Evolutionary conservation across 768 basidiomycete species (phyloP), one percentile per base, ranked within the genome.

Genomic region (Leccinellum rugosiceps): DNA sequence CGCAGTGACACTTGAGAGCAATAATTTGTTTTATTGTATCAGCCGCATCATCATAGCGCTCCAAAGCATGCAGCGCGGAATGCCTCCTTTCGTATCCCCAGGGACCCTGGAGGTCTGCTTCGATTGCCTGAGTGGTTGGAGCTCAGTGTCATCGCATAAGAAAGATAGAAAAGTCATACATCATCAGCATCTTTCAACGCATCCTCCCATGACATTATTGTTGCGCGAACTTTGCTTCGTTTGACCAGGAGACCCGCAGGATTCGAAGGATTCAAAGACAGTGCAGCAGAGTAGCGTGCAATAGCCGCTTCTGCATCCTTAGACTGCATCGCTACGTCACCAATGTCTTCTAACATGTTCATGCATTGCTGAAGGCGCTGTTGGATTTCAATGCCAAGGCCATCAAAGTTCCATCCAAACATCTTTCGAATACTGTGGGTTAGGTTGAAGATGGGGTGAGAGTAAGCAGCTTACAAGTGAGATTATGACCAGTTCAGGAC

Each of bases 371-470:
- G 28, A 41, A 60, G 38, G 0, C n/a, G 47, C 8, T 31, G 3
- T 7, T 35, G 50, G 17, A 57, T 44, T 9, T 31, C 43, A 14
- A 21, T 1, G 1, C 10, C 10, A 10, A 57, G 58, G 17, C 43
- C 15, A 4, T 64, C 58, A 44, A 64, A 57, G 15, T 53, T 19
- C 63, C 63, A 64, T 3, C 55, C 63, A 28, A 60, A 61, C 3
- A 61, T 45, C 52, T 61, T 48, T 31, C 9, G 13, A 55, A 23
- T 2, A 13, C 8, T 9, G 4, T 56, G 41, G 4, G 11, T 53
- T n/a, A 30, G 14, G 34, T 17, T 17, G 34, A 35, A 6, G 8
- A 14, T 13, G 3, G 8, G 10, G 1, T 6, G 7, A 4, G 6
- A 5, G 1, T 6, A 8, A 30, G 1, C 3, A 14, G 15, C 61